These are phyloP conservation scores for Dillenia suffruticosa DNA, from an alignment of 164 flowering plant species.

Conservation along the genomic window DNA sequence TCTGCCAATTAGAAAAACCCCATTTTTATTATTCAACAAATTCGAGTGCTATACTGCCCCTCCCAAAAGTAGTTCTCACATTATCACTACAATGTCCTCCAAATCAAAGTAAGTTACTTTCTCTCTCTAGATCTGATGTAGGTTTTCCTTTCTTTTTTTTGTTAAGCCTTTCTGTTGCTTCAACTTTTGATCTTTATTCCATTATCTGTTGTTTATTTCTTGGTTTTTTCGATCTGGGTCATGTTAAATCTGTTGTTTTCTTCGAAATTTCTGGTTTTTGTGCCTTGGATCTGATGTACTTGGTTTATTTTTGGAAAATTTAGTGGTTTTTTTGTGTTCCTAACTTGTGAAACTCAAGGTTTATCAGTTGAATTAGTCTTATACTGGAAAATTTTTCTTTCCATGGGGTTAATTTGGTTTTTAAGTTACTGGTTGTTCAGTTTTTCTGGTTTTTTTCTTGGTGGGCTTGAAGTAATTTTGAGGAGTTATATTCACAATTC, in stretches of 20 bases:
- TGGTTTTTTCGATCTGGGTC: not conserved
- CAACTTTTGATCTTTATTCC: not conserved
- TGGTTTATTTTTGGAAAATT: not conserved
- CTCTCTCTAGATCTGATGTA: conserved; percentile 28
- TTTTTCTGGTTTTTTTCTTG: not conserved
- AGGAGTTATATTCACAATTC: not conserved
- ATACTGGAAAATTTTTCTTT: not conserved
- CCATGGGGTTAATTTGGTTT: conserved; percentile 11
- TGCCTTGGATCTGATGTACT: not conserved
- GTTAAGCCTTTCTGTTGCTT: too few relatives aligned
- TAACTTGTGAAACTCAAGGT: too few relatives aligned
- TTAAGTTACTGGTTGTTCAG: not conserved
- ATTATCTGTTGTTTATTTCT: not conserved
- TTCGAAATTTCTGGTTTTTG: not conserved
- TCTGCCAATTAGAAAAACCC: conserved; percentile 19
- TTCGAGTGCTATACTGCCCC: not conserved
- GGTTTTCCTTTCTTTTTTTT: conserved; percentile 2
- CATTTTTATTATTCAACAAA: not conserved
- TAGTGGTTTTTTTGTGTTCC: too few relatives aligned
- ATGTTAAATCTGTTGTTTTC: not conserved
- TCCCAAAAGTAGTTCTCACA: not conserved
- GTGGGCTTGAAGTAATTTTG: conserved; percentile 4
- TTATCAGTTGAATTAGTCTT: too few relatives aligned
- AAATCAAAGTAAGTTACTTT: conserved; percentile 47
- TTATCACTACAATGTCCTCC: conserved; percentile 38